Percentiles rank a stretch among this genome's conserved stretches.
Conservation (phyloP, 345 rosid species). For the Populus nigra region DNA sequence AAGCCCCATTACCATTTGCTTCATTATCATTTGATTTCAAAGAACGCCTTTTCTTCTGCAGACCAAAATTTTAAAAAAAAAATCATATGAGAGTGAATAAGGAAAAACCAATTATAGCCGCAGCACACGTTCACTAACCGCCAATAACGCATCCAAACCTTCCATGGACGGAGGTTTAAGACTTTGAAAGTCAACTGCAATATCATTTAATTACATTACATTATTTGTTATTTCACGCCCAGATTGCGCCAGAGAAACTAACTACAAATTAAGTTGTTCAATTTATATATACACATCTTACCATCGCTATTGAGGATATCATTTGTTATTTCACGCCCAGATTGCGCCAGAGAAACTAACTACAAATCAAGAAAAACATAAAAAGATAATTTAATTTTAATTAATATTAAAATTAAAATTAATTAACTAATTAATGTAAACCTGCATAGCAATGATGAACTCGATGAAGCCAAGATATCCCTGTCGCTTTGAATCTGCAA, state of each 20-base stretch:
- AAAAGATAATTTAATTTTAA: neutral
- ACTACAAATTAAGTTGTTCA: too few species aligned
- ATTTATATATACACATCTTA: constrained; percentile 12
- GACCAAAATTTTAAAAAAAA: constrained; percentile 3
- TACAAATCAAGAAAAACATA: constrained; percentile 23
- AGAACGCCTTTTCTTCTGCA: constrained; percentile 57
- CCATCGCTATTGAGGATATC: constrained; percentile 51
- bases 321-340: constrained; percentile 52
- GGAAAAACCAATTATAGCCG: neutral
- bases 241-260: too few species aligned
- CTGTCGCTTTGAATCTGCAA: constrained; percentile 82
- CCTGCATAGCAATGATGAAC: constrained; percentile 76
- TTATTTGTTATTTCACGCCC: too few species aligned
- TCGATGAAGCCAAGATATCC: constrained; percentile 80
- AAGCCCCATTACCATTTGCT: constrained; percentile 47
- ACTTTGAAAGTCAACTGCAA: constrained; percentile 60
- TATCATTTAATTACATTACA: neutral
- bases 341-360: constrained; percentile 79
- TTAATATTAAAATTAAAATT: neutral
- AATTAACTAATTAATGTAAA: constrained; percentile 2
- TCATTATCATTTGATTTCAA: constrained; percentile 47
- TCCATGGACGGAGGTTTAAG: constrained; percentile 71
- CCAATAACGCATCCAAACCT: constrained; percentile 55
- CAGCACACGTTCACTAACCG: constrained; percentile 35
- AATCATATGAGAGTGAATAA: neutral